Conservation (phyloP, 805 yeast species). For the Danielia oregonensis region DNA sequence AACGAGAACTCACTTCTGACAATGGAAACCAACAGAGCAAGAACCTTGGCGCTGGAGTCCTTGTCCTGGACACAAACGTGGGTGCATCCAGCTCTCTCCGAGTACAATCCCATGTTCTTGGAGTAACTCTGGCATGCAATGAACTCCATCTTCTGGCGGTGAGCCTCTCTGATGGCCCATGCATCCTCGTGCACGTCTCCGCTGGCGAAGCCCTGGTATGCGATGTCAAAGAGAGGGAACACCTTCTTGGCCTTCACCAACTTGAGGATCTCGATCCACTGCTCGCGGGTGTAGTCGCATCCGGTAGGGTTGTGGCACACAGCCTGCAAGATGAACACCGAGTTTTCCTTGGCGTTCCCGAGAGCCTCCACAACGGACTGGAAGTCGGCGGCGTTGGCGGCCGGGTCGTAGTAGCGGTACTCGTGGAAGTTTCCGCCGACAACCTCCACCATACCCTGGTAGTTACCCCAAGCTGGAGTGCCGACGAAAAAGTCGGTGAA, state of each 20-base stretch:
- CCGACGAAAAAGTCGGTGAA: slow-evolving; percentile 30
- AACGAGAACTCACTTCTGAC: slow-evolving; percentile 42
- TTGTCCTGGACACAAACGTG: slow-evolving; percentile 22
- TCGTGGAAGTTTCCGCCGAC: slow-evolving; percentile 24
- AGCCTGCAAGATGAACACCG: slow-evolving; percentile 38
- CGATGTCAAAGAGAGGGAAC: slow-evolving; percentile 35
- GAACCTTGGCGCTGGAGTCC: slow-evolving; percentile 11
- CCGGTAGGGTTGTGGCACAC: slow-evolving; percentile 47
- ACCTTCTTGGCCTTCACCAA: slow-evolving; percentile 22
- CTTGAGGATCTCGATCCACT: slow-evolving; percentile 32
- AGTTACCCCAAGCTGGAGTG: slow-evolving; percentile 39
- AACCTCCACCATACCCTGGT: slow-evolving; percentile 31
- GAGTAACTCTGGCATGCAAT: slow-evolving; percentile 34
- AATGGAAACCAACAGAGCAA: slow-evolving; percentile 26
- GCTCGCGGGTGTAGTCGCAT: slow-evolving; percentile 33
- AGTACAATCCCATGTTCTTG: slow-evolving; percentile 40
- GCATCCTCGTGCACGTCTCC: slow-evolving; percentile 31
- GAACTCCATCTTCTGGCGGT: slow-evolving; percentile 23
- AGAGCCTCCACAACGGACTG: slow-evolving; percentile 22
- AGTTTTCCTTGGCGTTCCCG: slow-evolving; percentile 25
- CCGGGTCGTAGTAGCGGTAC: slow-evolving; percentile 31
- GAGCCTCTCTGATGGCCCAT: slow-evolving; percentile 35
- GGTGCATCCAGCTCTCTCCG: slow-evolving; percentile 37
- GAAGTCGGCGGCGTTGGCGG: slow-evolving; percentile 28
- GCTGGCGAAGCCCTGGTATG: slow-evolving; percentile 41